Conservation (phyloP, 306 rosid species). For the Cicer judaicum region DNA sequence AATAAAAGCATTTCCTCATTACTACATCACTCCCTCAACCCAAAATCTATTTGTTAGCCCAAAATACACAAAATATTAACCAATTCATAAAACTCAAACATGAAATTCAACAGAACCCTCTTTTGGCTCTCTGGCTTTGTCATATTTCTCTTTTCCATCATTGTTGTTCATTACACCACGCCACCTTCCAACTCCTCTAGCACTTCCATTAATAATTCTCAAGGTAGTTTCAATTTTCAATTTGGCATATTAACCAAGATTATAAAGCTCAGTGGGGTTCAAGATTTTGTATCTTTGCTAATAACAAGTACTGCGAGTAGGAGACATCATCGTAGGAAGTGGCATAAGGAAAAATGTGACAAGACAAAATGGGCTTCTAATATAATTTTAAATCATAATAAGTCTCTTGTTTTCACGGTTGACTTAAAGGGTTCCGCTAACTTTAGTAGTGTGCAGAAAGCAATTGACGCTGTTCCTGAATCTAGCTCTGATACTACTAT, state of each 20-base stretch:
- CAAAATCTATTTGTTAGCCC: constrained; percentile 41
- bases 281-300: constrained; percentile 49
- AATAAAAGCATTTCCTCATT: constrained; percentile 29
- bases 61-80: constrained; percentile 28
- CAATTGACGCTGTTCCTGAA: constrained; percentile 75
- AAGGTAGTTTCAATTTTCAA: constrained; percentile 33
- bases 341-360: constrained; percentile 48
- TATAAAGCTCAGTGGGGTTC: constrained; percentile 47
- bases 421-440: constrained; percentile 63
- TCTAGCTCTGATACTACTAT: constrained; percentile 56
- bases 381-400: constrained; percentile 58
- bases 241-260: constrained; percentile 45
- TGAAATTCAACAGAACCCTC: constrained; percentile 55
- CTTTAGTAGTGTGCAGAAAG: constrained; percentile 74
- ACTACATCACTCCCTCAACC: constrained; percentile 17
- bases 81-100: constrained; percentile 35
- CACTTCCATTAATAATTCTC: constrained; percentile 25
- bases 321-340: constrained; percentile 38
- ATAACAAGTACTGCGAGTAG: constrained; percentile 45
- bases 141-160: constrained; percentile 54
- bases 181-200: constrained; percentile 35
- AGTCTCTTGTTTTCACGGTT: constrained; percentile 61
- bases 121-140: constrained; percentile 57
- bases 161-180: constrained; percentile 38
- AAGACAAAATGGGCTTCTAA: constrained; percentile 51